Conservation (phyloP, 352 stramenopile species). For the Phytopythium ostracodes region DNA sequence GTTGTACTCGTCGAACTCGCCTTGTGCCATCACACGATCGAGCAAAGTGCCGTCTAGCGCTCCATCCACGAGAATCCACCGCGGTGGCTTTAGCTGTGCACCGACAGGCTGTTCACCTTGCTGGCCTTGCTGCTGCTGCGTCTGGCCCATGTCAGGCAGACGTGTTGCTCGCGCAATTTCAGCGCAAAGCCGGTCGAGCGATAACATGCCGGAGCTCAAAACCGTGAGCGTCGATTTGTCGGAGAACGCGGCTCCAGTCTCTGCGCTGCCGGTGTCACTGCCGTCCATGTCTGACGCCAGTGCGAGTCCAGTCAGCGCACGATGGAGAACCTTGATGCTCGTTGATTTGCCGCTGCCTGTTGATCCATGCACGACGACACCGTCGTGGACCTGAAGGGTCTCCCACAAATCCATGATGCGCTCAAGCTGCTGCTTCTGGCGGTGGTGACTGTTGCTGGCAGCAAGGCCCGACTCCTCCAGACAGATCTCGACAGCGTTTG, state of each 20-base stretch:
- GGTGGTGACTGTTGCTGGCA: not conserved
- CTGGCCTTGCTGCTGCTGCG: not conserved
- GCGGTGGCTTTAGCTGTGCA: not conserved
- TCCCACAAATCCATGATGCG: constrained; percentile 37
- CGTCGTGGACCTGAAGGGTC: constrained; percentile 19
- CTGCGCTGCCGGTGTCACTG: not conserved
- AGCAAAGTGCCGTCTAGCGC: constrained; percentile 21
- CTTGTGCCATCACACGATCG: constrained; percentile 19
- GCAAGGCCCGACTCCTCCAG: constrained; percentile 23
- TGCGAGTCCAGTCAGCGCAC: constrained; percentile 42
- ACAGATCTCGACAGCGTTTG: constrained; percentile 41
- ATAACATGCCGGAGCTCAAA: constrained; percentile 25
- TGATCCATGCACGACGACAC: constrained; percentile 34
- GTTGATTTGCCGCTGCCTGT: constrained; percentile 40
- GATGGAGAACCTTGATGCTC: constrained; percentile 43
- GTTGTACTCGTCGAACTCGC: not conserved
- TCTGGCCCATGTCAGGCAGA: not conserved
- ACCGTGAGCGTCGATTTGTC: constrained; percentile 21
- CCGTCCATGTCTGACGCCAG: constrained; percentile 5
- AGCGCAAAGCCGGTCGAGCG: constrained; percentile 29
- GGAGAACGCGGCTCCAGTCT: not conserved
- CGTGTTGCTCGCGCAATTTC: not conserved
- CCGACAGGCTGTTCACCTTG: not conserved
- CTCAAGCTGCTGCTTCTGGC: constrained; percentile 13
- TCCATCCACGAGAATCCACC: constrained; percentile 31